Evolutionary conservation across 208 protist genomes (phyloP).

Genomic region (Trichomonas tenax): DNA sequence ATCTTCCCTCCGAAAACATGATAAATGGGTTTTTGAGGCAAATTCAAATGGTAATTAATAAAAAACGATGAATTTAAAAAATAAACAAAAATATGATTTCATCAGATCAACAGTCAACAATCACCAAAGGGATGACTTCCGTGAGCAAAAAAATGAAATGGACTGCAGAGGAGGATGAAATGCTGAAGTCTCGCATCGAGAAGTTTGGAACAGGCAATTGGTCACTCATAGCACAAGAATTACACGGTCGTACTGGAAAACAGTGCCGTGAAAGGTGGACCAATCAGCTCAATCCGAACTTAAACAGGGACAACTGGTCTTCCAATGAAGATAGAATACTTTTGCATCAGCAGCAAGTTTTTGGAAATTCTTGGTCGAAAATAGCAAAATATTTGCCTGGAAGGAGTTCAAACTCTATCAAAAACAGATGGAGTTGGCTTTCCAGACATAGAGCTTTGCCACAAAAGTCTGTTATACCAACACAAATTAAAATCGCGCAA

Average conservation of each 20-base stretch:
- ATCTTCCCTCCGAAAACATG: too few species aligned
- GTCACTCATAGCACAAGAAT: neutral
- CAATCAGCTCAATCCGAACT: neutral
- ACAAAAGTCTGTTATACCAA: neutral
- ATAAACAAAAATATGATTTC: neutral
- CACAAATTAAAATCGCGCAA: neutral
- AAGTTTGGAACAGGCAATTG: neutral
- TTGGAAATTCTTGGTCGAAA: neutral
- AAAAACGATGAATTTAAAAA: neutral
- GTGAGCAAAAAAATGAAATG: neutral
- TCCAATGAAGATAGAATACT: neutral
- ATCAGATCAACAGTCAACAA: neutral
- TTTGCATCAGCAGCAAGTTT: neutral
- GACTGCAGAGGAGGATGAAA: neutral
- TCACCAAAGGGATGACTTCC: neutral
- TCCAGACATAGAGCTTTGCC: neutral
- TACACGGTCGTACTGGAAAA: neutral
- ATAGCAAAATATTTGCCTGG: neutral
- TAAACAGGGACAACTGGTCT: neutral
- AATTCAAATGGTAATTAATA: too few species aligned
- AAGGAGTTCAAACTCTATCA: neutral
- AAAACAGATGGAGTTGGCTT: conserved; percentile 8
- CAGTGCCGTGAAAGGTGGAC: neutral
- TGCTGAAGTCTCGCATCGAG: neutral
- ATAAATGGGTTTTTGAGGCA: too few species aligned